Percentiles rank a stretch among this genome's conserved stretches.
Conservation (phyloP, 2,329 filamentous ascomycete species). For the Taxawa tesnikishii region DNA sequence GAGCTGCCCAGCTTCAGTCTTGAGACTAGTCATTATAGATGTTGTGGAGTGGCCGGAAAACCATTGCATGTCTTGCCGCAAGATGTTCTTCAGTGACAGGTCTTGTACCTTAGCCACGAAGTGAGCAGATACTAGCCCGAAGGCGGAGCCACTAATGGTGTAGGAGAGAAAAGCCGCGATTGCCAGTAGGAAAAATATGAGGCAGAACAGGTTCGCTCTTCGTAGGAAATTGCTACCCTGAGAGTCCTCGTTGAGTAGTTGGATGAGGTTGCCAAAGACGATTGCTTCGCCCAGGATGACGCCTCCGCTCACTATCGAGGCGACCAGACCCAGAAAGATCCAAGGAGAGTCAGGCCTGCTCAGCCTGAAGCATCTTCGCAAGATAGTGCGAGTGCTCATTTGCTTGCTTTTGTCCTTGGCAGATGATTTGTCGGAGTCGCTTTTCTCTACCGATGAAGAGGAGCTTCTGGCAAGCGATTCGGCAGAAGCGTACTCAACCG, state of each 20-base stretch:
- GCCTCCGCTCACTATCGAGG: conserved; percentile 32
- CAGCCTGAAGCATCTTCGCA: conserved; percentile 10
- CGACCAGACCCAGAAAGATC: conserved; percentile 27
- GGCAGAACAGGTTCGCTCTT: conserved; percentile 28
- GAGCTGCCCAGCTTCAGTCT: conserved; percentile 35
- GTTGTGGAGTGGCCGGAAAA: conserved; percentile 33
- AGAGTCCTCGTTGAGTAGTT: conserved; percentile 35
- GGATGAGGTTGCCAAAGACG: conserved; percentile 41
- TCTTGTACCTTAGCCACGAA: conserved; percentile 32
- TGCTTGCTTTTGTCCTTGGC: conserved; percentile 16
- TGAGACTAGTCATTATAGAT: conserved; percentile 32
- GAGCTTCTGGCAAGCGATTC: not conserved
- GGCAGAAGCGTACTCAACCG: not conserved
- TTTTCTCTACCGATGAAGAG: conserved; percentile 9
- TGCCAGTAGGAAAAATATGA: conserved; percentile 42
- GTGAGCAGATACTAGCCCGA: conserved; percentile 35
- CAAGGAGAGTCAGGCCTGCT: conserved; percentile 26
- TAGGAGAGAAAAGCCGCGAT: conserved; percentile 36
- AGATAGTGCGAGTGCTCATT: conserved; percentile 2
- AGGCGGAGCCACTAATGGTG: conserved; percentile 30
- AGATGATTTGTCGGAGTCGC: conserved; percentile 34
- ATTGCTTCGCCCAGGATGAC: conserved; percentile 49
- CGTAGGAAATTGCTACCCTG: conserved; percentile 10
- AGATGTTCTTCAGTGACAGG: conserved; percentile 36
- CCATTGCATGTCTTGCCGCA: conserved; percentile 43